A percentile compares a stretch with the other conserved stretches of the same genome.
Evolutionary conservation across 768 basidiomycete species (phyloP).

Genomic region (Lactifluus rugatus): DNA sequence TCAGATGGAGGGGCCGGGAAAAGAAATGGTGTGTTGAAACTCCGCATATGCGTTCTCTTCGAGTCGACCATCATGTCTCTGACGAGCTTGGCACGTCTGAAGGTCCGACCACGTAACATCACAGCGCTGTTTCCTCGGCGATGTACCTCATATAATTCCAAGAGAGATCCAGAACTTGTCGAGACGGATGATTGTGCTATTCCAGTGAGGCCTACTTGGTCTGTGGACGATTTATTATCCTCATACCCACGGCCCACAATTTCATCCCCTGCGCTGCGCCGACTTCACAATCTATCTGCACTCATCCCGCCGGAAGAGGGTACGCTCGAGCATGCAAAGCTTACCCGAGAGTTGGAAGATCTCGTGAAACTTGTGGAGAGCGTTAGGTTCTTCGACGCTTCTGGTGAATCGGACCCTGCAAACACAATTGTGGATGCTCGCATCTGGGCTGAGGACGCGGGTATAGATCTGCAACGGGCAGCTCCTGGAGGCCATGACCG

Average conservation of each 20-base stretch:
- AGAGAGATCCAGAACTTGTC: background rate
- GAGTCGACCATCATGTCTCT: background rate
- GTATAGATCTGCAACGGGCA: slow-evolving; percentile 24
- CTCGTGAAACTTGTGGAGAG: slow-evolving; percentile 74
- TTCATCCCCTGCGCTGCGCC: slow-evolving; percentile 45
- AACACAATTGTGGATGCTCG: slow-evolving; percentile 30
- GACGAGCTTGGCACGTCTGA: background rate
- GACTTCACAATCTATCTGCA: slow-evolving; percentile 64
- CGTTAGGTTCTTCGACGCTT: slow-evolving; percentile 50
- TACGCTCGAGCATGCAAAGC: slow-evolving; percentile 39
- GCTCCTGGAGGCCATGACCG: slow-evolving; percentile 11
- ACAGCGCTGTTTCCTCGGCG: background rate
- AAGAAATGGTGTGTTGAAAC: slow-evolving; percentile 1
- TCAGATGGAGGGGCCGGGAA: background rate
- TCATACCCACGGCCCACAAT: slow-evolving; percentile 67
- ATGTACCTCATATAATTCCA: background rate
- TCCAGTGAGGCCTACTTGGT: slow-evolving; percentile 66
- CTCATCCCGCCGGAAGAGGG: slow-evolving; percentile 54
- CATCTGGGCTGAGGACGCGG: slow-evolving; percentile 33
- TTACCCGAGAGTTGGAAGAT: slow-evolving; percentile 57
- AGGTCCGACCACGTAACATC: background rate
- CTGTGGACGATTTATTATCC: slow-evolving; percentile 63
- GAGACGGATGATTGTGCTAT: slow-evolving; percentile 51
- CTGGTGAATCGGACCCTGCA: slow-evolving; percentile 10
- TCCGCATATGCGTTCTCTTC: background rate